Base-by-base conservation (phyloP, 176 grass and related monocot genomes). In the Oryza meridionalis region DNA sequence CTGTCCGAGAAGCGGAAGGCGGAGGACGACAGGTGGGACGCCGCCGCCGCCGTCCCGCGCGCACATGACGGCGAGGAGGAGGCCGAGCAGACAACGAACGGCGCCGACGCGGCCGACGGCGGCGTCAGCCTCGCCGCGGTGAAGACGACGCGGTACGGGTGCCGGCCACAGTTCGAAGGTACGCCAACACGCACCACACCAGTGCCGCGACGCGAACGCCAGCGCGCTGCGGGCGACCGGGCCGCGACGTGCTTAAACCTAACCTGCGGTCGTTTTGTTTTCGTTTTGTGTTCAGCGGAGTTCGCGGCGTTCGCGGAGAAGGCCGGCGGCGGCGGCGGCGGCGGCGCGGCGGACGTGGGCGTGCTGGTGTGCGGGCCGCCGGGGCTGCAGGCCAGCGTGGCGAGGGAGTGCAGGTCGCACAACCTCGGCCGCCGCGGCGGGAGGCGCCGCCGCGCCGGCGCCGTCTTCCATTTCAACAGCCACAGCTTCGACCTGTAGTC, bases 401-500 rank as follows among this genome's bases (percentile, higher is more conserved):
- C 96, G 0, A 94, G 89, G 85, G 96, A 89, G 79, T 90, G 91
- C 82, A 88, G 91, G 84, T 84, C 89, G 59, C 89, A 81, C 35
- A 99, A 99, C 76, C 88, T 95, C 45, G 26, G 86, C 11, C 76
- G 83, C 17, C 70, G 84, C 65, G 78, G 80, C 29, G 86, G 47
- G 67, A 77, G 75, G 71, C 86, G 84, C 85, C 86, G 82, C 77
- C 14, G 88, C 46, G 87, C 86, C 46, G 65, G 82, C 45, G 87
- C 86, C 40, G 66, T 96, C 73, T 99, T 99, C 90, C 96, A 99
- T 79, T 99, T 96, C 91, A 85, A 98, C 76, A 95, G 91, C 82
- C 93, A 95, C 88, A 98, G 96, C 91, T 98, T 98, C 85, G 96
- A 98, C 63, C 89, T 37, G 35, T 37, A 5, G 5, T 37, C 35